These are phyloP conservation scores for Zygoascus flipseniorum DNA, from an alignment of 805 yeast genomes.

Conservation along the genomic window DNA sequence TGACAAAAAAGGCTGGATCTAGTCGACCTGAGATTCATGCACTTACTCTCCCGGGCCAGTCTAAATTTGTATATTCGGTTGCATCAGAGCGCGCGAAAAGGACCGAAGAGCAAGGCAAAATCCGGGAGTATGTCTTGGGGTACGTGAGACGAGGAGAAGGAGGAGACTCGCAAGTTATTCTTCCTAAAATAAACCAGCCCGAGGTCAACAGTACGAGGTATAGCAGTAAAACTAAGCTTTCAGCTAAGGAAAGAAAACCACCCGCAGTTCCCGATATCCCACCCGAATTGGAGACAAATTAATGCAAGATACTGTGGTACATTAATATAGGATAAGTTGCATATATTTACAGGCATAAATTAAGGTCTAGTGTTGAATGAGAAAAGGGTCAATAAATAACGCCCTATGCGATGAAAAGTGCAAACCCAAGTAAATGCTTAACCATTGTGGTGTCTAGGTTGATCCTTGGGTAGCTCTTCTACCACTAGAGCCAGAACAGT, in stretches of 20 bases:
- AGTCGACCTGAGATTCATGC: neutral
- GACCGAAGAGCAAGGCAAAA: slow-evolving; percentile 45
- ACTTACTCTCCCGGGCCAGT: slow-evolving; percentile 44
- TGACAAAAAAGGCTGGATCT: slow-evolving; percentile 35
- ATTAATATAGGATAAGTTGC: neutral
- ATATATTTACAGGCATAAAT: neutral
- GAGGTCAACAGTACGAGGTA: slow-evolving; percentile 7
- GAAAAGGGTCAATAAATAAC: neutral
- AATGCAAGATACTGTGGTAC: neutral
- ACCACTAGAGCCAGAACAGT: slow-evolving; percentile 73
- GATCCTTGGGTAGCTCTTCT: slow-evolving; percentile 4
- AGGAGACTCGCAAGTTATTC: neutral
- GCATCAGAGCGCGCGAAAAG: slow-evolving; percentile 42
- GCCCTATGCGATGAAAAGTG: neutral
- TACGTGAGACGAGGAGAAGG: slow-evolving; percentile 4
- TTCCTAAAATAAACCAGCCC: slow-evolving; percentile 10
- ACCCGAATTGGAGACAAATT: neutral
- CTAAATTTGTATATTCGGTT: slow-evolving; percentile 46
- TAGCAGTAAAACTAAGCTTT: neutral
- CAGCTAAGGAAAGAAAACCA: neutral
- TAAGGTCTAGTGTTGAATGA: neutral
- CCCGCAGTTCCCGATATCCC: neutral
- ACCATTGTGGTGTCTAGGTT: neutral
- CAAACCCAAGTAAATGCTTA: neutral
- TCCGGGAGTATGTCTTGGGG: slow-evolving; percentile 23